These are phyloP conservation scores for Ciborinia camelliae DNA, from an alignment of 2,329 filamentous ascomycete species.

Conservation along the genomic window DNA sequence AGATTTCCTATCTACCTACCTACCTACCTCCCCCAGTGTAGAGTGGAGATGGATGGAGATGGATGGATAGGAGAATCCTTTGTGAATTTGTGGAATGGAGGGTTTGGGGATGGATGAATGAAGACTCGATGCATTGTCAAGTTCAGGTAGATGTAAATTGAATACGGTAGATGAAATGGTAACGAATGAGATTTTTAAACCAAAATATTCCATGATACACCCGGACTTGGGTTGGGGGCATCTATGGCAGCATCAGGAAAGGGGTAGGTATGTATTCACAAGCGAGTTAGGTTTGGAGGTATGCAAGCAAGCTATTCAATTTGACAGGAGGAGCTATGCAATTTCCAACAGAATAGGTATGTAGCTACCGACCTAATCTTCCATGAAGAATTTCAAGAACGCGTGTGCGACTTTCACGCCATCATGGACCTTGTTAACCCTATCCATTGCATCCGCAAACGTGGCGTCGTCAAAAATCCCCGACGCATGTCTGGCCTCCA, in stretches of 20 bases:
- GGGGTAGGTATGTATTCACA: not conserved
- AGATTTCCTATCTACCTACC: too few species aligned
- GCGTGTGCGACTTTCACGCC: slow-evolving; percentile 70
- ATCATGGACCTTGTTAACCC: slow-evolving; percentile 69
- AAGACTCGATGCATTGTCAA: too few species aligned
- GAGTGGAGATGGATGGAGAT: too few species aligned
- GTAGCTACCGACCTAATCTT: slow-evolving; percentile 43
- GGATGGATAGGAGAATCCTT: too few species aligned
- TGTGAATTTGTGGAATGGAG: too few species aligned
- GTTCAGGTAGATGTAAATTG: too few species aligned
- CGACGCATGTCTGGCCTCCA: slow-evolving; percentile 58
- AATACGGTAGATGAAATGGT: too few species aligned
- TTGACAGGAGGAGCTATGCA: not conserved
- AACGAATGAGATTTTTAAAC: too few species aligned
- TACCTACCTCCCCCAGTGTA: too few species aligned
- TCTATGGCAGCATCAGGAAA: not conserved
- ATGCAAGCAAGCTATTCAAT: not conserved
- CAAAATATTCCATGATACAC: too few species aligned
- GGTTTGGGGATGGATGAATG: too few species aligned
- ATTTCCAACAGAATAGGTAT: not conserved
- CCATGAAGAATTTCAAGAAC: slow-evolving; percentile 73
- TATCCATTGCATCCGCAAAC: slow-evolving; percentile 64
- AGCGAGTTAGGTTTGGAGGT: not conserved
- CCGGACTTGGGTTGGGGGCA: not conserved
- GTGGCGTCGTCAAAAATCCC: slow-evolving; percentile 69